Base-by-base conservation (phyloP, 805 yeast genomes). In the Yamadazyma philogaea region DNA sequence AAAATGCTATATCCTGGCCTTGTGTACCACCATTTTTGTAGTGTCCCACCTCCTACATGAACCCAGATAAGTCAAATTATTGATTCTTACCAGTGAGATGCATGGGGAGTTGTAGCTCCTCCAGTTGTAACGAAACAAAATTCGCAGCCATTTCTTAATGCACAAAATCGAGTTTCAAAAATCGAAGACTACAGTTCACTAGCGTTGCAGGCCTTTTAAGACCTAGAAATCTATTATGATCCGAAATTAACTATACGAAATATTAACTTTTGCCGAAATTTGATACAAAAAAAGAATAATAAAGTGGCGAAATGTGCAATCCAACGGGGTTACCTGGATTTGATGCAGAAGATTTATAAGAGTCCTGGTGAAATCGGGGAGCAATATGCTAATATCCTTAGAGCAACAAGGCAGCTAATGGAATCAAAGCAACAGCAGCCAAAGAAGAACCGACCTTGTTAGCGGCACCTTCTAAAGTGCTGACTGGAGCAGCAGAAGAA, bases 381-480 rank as follows among this genome's bases (percentile, higher is more conserved):
- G 28, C 5, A 5, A 7, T n/a, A 4, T 3, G 28, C 10, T 24
- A 4, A 24, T 4, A 7, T 24, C 20, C 51, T 62, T 63, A 66
- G 51, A 66, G 44, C 52, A 66, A 59, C 60, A 60, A 61, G 42
- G 65, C 70, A 45, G 62, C 59, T 43, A 48, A 40, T 45, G 49
- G 71, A 64, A 33, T 16, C 37, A 64, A 46, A 44, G 63, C 59
- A 35, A 57, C 51, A 34, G 58, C 43, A 32, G 67, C 68, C 24
- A 55, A 42, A 47, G 56, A 44, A 17, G 68, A 61, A 30, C 49
- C 49, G 34, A 44, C 37, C 35, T 43, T 48, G 40, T 46, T 42
- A 44, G 55, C 63, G 33, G 53, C 61, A 44, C 57, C 63, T 43
- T 53, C 57, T 53, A 47, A 60, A 36, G 64, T 51, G 20, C 57